These are phyloP conservation scores for Porogramme epimiltina DNA, from an alignment of 1,284 basidiomycete species.

Conservation along the genomic window DNA sequence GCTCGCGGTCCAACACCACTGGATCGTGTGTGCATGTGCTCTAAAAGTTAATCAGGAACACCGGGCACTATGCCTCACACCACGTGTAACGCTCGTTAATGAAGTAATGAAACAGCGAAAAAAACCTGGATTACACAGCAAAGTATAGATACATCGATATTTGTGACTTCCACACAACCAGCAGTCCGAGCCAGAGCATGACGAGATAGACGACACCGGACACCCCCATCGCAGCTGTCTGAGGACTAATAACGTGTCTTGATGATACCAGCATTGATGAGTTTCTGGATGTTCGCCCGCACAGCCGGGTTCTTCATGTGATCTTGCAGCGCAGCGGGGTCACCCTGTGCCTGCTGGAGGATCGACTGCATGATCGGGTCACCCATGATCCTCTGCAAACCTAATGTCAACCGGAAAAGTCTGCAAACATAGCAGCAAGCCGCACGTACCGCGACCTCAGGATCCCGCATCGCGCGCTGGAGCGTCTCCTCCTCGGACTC, in stretches of 20 bases:
- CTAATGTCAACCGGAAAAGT: slow-evolving; percentile 1
- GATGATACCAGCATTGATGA: slow-evolving; percentile 94
- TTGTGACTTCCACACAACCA: slow-evolving; percentile 20
- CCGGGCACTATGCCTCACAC: too few relatives aligned
- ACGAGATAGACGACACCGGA: slow-evolving; percentile 2
- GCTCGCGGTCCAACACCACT: slow-evolving; percentile 6
- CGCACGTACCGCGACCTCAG: slow-evolving; percentile 78
- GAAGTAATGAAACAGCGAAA: too few relatives aligned
- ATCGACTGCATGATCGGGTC: slow-evolving; percentile 94
- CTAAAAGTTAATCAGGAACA: too few relatives aligned
- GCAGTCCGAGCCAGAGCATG: slow-evolving; percentile 15
- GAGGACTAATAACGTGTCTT: slow-evolving; percentile 55
- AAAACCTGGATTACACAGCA: slow-evolving; percentile 17
- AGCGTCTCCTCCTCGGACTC: slow-evolving; percentile 95
- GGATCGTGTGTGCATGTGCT: too few relatives aligned
- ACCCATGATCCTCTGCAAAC: slow-evolving; percentile 71
- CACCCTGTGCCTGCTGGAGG: slow-evolving; percentile 89
- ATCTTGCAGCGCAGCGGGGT: slow-evolving; percentile 90
- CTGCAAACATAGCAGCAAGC: not conserved
- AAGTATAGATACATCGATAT: slow-evolving; percentile 25
- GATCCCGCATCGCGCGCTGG: slow-evolving; percentile 94
- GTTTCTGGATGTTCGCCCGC: slow-evolving; percentile 86
- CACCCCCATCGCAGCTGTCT: not conserved
- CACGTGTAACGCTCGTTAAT: too few relatives aligned
- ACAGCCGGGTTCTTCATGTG: slow-evolving; percentile 97